These are phyloP conservation scores for Trifolium fragiferum DNA, from an alignment of 306 rosid genomes.

Conservation along the genomic window DNA sequence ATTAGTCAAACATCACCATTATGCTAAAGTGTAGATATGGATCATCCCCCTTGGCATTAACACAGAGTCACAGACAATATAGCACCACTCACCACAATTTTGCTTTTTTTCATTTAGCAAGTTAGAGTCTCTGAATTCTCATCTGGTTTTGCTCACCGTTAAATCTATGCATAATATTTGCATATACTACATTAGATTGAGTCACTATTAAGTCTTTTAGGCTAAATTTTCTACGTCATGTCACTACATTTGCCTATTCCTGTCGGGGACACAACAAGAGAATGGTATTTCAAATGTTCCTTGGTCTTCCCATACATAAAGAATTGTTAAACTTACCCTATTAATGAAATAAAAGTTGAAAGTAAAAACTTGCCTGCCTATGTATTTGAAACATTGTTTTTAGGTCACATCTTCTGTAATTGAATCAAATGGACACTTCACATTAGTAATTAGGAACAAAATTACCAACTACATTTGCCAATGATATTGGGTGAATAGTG, in stretches of 20 bases:
- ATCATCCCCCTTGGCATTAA: neutral
- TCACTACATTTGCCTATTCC: neutral
- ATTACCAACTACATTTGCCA: constrained; percentile 1
- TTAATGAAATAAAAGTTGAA: constrained; percentile 11
- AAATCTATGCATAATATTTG: neutral
- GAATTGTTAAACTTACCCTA: neutral
- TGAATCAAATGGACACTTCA: constrained; percentile 25
- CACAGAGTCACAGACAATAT: neutral
- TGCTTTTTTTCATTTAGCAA: neutral
- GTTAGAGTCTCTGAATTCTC: neutral
- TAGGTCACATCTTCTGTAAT: neutral
- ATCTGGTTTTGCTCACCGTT: neutral
- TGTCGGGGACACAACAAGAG: neutral
- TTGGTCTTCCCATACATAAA: neutral
- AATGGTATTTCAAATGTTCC: constrained; percentile 16
- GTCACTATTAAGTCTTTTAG: neutral
- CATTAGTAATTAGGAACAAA: neutral
- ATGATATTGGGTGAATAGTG: constrained; percentile 12
- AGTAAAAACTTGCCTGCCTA: constrained; percentile 6
- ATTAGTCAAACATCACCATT: neutral
- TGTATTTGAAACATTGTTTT: constrained; percentile 26
- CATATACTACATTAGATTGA: neutral
- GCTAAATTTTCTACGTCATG: neutral
- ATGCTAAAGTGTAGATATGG: neutral
- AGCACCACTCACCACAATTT: neutral